Conservation (phyloP, 2,329 filamentous ascomycete genomes). For the Dactylellina sp. region DNA sequence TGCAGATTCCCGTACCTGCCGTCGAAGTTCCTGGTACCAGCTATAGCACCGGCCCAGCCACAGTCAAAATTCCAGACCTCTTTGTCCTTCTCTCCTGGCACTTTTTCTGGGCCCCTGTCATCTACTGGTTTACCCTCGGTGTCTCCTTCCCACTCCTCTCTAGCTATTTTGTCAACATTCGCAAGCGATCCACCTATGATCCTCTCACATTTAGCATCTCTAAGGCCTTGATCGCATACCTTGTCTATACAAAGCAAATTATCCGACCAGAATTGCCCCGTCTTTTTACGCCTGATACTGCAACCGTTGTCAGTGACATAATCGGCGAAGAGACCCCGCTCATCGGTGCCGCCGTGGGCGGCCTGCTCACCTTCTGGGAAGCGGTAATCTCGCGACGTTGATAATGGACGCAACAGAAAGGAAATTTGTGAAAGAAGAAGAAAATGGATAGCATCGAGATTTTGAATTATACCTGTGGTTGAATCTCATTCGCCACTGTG, state of each 20-base stretch:
- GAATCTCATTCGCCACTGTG: neutral
- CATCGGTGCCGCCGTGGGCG: constrained; percentile 75
- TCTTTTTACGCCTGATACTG: constrained; percentile 71
- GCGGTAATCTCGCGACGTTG: constrained; percentile 67
- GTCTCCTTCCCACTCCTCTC: constrained; percentile 43
- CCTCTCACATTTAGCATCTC: constrained; percentile 89
- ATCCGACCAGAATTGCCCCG: constrained; percentile 69
- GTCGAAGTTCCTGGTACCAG: constrained; percentile 29
- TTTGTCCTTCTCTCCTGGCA: constrained; percentile 48
- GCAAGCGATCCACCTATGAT: constrained; percentile 67
- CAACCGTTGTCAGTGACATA: constrained; percentile 73
- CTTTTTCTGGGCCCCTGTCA: constrained; percentile 45
- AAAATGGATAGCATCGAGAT: neutral
- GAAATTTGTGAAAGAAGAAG: neutral
- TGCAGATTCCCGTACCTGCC: constrained; percentile 36
- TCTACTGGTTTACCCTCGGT: constrained; percentile 54
- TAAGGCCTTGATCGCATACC: constrained; percentile 83
- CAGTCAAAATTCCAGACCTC: constrained; percentile 42
- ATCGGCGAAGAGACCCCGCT: constrained; percentile 78
- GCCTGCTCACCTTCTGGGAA: constrained; percentile 79
- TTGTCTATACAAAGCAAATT: constrained; percentile 78
- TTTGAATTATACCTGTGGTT: neutral
- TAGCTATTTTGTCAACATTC: constrained; percentile 54
- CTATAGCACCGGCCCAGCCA: constrained; percentile 44
- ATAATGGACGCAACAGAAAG: neutral